Evolutionary conservation across 768 basidiomycete genomes (phyloP).

Genomic region (Boletus bicolor): DNA sequence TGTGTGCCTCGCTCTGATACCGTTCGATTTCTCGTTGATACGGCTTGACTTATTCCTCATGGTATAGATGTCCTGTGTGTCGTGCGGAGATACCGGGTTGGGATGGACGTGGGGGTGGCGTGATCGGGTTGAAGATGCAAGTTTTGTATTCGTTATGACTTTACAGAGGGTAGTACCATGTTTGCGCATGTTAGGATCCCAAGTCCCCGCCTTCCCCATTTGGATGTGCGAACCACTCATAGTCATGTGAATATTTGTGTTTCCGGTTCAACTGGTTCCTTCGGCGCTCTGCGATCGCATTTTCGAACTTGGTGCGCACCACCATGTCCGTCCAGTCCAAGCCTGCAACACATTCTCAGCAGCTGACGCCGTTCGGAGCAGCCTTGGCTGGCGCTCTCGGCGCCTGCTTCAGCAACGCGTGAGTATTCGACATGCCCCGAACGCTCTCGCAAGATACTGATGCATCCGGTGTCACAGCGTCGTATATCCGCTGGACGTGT

Average conservation of each 20-base stretch:
- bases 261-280: neutral
- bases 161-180: neutral
- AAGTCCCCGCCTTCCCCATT: conserved; percentile 3
- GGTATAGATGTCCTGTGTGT: conserved; percentile 63
- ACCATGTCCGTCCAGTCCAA: conserved; percentile 38
- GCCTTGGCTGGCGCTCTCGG: conserved; percentile 93
- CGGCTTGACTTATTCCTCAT: neutral
- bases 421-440: conserved; percentile 33
- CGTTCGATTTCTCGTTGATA: neutral
- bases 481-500: conserved; percentile 96
- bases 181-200: conserved; percentile 24
- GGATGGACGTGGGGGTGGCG: conserved; percentile 69
- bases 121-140: conserved; percentile 54
- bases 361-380: conserved; percentile 81
- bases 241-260: conserved; percentile 13
- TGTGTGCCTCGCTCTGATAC: conserved; percentile 16
- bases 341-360: conserved; percentile 56
- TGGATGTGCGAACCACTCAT: neutral
- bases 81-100: conserved; percentile 63
- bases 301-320: neutral
- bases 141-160: conserved; percentile 27
- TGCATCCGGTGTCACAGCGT: conserved; percentile 44
- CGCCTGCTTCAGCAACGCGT: conserved; percentile 92
- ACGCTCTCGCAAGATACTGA: conserved; percentile 10
- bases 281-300: neutral